Conservation (phyloP, 805 yeast genomes). For the Priceomyces melissophilus region DNA sequence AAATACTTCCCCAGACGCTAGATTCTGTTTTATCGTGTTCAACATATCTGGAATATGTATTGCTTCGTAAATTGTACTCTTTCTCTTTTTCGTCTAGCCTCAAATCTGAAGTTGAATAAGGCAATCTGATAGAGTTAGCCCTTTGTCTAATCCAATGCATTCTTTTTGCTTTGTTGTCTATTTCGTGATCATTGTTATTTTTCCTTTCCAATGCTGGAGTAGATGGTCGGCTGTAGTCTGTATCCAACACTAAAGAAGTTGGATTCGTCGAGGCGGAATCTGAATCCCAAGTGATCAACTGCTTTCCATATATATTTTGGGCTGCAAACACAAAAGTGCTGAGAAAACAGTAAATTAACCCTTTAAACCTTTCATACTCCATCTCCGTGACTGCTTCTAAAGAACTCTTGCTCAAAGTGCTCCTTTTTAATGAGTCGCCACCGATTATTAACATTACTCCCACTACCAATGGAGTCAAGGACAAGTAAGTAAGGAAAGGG, state of each 20-base stretch:
- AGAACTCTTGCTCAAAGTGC: conserved; percentile 4
- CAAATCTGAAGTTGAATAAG: conserved; percentile 34
- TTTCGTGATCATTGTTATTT: neutral
- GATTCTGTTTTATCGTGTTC: conserved; percentile 13
- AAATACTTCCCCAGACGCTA: conserved; percentile 19
- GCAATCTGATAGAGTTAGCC: conserved; percentile 19
- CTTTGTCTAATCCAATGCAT: conserved; percentile 18
- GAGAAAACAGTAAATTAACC: conserved; percentile 63
- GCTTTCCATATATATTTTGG: conserved; percentile 85
- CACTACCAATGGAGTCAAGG: conserved; percentile 47
- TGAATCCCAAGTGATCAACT: conserved; percentile 58
- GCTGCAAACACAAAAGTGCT: conserved; percentile 76
- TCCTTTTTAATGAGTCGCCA: conserved; percentile 18
- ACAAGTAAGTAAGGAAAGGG: conserved; percentile 48
- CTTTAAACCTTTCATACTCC: conserved; percentile 43
- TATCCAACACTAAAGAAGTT: conserved; percentile 25
- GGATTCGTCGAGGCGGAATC: conserved; percentile 21
- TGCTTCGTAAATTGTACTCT: conserved; percentile 4
- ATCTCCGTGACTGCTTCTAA: conserved; percentile 10
- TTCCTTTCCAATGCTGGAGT: conserved; percentile 10
- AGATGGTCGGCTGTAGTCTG: conserved; percentile 16
- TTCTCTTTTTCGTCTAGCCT: conserved; percentile 23
- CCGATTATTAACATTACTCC: conserved; percentile 53
- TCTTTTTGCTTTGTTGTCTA: conserved; percentile 3
- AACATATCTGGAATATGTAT: conserved; percentile 10